Evolutionary conservation across 768 basidiomycete genomes (phyloP).

Genomic region (Bullera alba): DNA sequence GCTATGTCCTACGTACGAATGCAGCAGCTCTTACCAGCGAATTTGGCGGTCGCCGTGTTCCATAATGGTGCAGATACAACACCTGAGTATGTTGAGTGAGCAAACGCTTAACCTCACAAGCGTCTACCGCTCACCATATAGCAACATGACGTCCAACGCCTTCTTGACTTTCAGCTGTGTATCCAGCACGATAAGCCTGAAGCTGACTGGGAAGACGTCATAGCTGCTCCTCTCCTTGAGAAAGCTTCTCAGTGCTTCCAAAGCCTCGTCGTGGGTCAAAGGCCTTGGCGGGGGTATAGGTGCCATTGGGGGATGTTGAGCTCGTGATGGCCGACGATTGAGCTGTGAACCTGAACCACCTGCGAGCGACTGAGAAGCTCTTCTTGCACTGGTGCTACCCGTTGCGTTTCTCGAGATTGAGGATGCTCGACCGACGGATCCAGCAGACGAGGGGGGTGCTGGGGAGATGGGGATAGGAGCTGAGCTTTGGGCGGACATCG

Average conservation of each 20-base stretch:
- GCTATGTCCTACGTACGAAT: neutral
- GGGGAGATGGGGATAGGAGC: slow-evolving; percentile 14
- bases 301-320: slow-evolving; percentile 29
- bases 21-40: slow-evolving; percentile 54
- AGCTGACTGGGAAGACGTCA: slow-evolving; percentile 95
- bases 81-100: no score
- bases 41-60: slow-evolving; percentile 87
- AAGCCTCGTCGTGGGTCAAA: slow-evolving; percentile 44
- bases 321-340: slow-evolving; percentile 26
- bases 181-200: slow-evolving; percentile 92
- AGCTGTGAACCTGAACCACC: neutral
- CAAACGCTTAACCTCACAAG: neutral
- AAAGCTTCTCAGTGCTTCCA: slow-evolving; percentile 62
- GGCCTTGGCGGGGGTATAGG: slow-evolving; percentile 11
- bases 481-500: slow-evolving; percentile 9
- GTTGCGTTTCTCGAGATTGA: slow-evolving; percentile 7
- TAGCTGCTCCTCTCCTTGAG: slow-evolving; percentile 81
- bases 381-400: no score
- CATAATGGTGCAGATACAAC: slow-evolving; percentile 97
- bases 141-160: slow-evolving; percentile 65
- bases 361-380: slow-evolving; percentile 7
- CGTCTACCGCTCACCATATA: slow-evolving; percentile 52
- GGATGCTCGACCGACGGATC: slow-evolving; percentile 3
- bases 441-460: slow-evolving; percentile 4
- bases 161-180: slow-evolving; percentile 93